Evolutionary conservation across 306 rosid genomes (phyloP).

Genomic region (Quercus ilex): DNA sequence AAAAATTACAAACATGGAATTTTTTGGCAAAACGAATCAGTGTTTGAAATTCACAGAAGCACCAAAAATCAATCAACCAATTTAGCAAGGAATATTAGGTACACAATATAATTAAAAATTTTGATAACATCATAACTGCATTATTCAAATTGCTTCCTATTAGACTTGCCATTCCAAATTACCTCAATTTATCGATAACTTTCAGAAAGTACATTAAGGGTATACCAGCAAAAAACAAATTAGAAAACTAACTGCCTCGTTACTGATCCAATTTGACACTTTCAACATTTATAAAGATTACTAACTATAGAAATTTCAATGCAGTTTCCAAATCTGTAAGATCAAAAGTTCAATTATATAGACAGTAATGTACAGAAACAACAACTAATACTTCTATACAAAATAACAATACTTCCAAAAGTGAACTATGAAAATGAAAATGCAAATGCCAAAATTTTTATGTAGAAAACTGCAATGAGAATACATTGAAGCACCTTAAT

Average conservation of each 20-base stretch:
- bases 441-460: neutral
- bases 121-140: neutral
- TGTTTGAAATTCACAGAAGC: neutral
- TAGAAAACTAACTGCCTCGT: neutral
- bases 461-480: neutral
- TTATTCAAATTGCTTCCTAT: neutral
- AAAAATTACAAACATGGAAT: neutral
- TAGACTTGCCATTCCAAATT: neutral
- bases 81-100: neutral
- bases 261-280: neutral
- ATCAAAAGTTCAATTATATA: conserved; percentile 7
- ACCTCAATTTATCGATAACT: neutral
- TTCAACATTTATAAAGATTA: neutral
- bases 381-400: neutral
- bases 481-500: conserved; percentile 57
- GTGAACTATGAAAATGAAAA: neutral
- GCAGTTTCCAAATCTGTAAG: neutral
- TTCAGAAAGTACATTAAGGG: neutral
- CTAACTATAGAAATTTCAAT: neutral
- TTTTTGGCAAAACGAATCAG: neutral
- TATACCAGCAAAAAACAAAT: neutral
- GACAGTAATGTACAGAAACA: neutral
- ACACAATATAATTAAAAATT: neutral
- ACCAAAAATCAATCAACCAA: neutral
- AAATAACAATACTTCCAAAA: neutral